A percentile compares a stretch with the other conserved stretches of the same genome.
These are phyloP conservation scores for Haberlea rhodopensis DNA, from an alignment of 257 asterid genomes.

Conservation along the genomic window DNA sequence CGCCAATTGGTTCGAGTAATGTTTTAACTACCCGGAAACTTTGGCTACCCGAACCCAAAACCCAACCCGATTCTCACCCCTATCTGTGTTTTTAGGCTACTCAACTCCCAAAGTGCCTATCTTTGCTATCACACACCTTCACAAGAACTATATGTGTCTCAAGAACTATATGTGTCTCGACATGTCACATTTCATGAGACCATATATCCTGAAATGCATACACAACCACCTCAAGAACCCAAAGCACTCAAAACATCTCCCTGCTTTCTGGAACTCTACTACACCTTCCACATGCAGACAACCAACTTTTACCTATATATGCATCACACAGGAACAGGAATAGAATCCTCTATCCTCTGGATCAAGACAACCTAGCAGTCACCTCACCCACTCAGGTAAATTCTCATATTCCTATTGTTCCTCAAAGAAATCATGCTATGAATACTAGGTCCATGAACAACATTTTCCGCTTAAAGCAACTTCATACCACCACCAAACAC, in stretches of 20 bases:
- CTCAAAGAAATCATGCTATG: not conserved
- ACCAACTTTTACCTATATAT: no score
- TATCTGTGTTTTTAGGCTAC: conserved; percentile 1
- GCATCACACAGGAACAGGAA: no score
- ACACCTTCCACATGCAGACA: no score
- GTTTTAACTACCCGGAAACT: no score
- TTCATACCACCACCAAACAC: not conserved
- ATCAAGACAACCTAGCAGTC: not conserved
- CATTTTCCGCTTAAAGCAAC: not conserved
- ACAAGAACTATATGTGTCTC: not conserved
- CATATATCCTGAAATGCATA: not conserved
- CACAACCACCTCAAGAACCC: not conserved
- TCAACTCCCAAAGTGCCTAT: conserved; percentile 7
- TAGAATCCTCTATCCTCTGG: no score
- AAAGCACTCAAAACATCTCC: no score
- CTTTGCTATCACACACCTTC: not conserved
- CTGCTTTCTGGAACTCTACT: no score
- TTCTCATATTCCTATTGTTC: not conserved
- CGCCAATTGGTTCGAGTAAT: no score
- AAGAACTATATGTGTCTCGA: no score
- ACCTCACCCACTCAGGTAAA: not conserved
- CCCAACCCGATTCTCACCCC: not conserved
- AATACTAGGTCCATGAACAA: not conserved
- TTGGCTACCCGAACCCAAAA: no score
- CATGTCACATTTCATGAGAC: no score